Conservation (phyloP, 805 yeast species). For the Candida xiaguanensis region DNA sequence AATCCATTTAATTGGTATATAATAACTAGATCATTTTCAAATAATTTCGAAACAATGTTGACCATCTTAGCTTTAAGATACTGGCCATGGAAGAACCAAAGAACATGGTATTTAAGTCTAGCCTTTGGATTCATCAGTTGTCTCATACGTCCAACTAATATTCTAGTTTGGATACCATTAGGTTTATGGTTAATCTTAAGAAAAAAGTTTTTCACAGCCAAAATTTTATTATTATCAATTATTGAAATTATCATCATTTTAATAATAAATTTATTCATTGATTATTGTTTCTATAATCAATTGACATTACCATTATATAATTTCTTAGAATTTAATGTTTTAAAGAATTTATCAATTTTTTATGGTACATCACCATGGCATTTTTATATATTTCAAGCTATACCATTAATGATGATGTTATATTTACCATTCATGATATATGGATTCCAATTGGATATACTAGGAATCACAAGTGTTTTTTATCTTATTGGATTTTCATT, state of each 20-base stretch:
- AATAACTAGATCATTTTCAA: conserved; percentile 80
- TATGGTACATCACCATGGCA: conserved; percentile 86
- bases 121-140: conserved; percentile 41
- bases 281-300: conserved; percentile 56
- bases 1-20: conserved; percentile 83
- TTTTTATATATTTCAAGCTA: conserved; percentile 77
- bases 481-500: conserved; percentile 58
- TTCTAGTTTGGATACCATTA: conserved; percentile 65
- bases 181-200: conserved; percentile 36
- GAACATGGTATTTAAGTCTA: conserved; percentile 13
- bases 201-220: conserved; percentile 11
- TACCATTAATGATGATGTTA: conserved; percentile 71
- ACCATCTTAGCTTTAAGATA: conserved; percentile 62
- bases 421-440: conserved; percentile 57
- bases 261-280: conserved; percentile 42
- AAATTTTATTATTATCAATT: conserved; percentile 17
- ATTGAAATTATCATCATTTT: conserved; percentile 25
- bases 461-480: conserved; percentile 14
- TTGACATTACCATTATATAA: conserved; percentile 60
- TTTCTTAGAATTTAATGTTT: conserved; percentile 75
- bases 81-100: conserved; percentile 61
- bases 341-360: conserved; percentile 68
- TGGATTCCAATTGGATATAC: conserved; percentile 6
- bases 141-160: conserved; percentile 81
- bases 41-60: conserved; percentile 71